Percentiles rank a stretch among this genome's conserved stretches.
Evolutionary conservation across 2,329 filamentous ascomycete species (phyloP).

Genomic region (Dothideomycetes sp.): DNA sequence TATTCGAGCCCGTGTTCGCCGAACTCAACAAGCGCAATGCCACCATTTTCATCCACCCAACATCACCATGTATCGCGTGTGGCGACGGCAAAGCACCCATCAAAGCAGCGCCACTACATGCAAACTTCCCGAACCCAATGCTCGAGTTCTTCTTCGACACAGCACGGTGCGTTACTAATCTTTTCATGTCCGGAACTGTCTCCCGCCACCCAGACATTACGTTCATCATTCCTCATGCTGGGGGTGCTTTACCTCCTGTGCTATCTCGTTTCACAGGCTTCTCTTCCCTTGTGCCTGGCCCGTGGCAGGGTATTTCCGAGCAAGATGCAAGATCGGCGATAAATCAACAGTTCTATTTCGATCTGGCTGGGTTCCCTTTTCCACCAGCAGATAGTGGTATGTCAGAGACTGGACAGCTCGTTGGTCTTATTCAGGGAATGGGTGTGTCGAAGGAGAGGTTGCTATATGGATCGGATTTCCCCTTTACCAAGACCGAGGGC

Average conservation of each 20-base stretch:
- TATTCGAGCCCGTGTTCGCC: slow-evolving; percentile 36
- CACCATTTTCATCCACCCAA: slow-evolving; percentile 45
- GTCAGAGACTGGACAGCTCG: slow-evolving; percentile 28
- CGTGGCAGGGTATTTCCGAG: slow-evolving; percentile 17
- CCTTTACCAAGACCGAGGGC: slow-evolving; percentile 32
- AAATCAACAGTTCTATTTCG: slow-evolving; percentile 37
- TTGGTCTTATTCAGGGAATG: slow-evolving; percentile 30
- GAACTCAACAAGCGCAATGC: slow-evolving; percentile 36
- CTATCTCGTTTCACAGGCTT: slow-evolving; percentile 29
- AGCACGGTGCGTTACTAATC: slow-evolving; percentile 35
- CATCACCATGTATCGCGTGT: slow-evolving; percentile 28
- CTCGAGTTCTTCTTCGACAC: slow-evolving; percentile 46
- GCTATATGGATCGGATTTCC: slow-evolving; percentile 44
- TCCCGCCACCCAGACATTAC: slow-evolving; percentile 34
- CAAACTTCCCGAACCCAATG: slow-evolving; percentile 31
- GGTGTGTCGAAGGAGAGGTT: slow-evolving; percentile 31
- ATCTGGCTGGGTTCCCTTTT: slow-evolving; percentile 41
- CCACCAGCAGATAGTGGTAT: slow-evolving; percentile 13
- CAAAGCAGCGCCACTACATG: slow-evolving; percentile 25
- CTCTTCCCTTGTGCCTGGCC: slow-evolving; percentile 23
- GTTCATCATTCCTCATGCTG: slow-evolving; percentile 39
- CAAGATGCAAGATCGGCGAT: slow-evolving; percentile 22
- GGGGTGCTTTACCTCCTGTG: slow-evolving; percentile 34
- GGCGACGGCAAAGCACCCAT: slow-evolving; percentile 9
- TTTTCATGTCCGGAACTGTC: slow-evolving; percentile 38